Evolutionary conservation across 805 yeast genomes (phyloP).

Genomic region (Diddensiella santjacobensis): DNA sequence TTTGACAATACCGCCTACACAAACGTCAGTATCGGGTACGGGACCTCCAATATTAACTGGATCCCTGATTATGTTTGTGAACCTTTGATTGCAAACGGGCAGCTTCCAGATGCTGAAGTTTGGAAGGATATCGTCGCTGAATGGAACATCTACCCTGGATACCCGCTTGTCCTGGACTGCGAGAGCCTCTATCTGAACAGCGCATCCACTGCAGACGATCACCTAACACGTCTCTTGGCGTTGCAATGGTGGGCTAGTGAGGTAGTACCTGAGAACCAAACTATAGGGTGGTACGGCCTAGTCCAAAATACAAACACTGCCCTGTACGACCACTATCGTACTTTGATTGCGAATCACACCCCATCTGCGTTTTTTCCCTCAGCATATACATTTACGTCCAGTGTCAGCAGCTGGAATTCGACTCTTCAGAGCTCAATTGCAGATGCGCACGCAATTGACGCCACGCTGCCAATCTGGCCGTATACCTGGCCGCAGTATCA

Average conservation of each 20-base stretch:
- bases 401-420: constrained; percentile 5
- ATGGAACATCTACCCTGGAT: constrained; percentile 14
- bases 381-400: constrained; percentile 7
- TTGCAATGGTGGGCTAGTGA: constrained; percentile 14
- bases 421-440: constrained; percentile 5
- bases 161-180: constrained; percentile 13
- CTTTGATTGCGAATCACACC: constrained; percentile 10
- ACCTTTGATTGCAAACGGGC: constrained; percentile 6
- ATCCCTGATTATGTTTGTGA: constrained; percentile 14
- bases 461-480: constrained; percentile 12
- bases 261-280: constrained; percentile 8
- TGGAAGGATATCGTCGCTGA: constrained; percentile 10
- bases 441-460: not conserved
- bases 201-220: constrained; percentile 5
- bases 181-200: constrained; percentile 9
- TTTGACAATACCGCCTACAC: constrained; percentile 14
- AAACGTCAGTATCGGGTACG: constrained; percentile 8
- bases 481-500: constrained; percentile 15
- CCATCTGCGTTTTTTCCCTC: constrained; percentile 11
- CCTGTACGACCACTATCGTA: constrained; percentile 9
- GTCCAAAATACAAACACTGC: constrained; percentile 5
- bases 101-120: constrained; percentile 2
- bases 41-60: constrained; percentile 10
- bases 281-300: constrained; percentile 13
- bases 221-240: constrained; percentile 3